Evolutionary conservation across 148 eudicot species (phyloP).

Genomic region (Rhododendron williamsianum): DNA sequence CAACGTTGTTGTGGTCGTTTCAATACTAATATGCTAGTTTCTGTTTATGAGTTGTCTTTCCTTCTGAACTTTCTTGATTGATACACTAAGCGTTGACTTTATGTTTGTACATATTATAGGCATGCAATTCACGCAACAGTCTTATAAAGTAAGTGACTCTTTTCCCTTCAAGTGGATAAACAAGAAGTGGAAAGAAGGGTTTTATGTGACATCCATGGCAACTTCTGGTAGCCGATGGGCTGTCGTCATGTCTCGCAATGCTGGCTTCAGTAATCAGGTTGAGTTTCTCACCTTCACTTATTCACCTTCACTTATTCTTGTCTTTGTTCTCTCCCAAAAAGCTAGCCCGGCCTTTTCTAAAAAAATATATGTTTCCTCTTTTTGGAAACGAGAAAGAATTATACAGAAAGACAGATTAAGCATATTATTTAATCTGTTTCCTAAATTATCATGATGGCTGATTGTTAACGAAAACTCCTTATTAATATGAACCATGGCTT

Average conservation of each 20-base stretch:
- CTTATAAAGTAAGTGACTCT: constrained; percentile 87
- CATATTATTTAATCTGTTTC: neutral
- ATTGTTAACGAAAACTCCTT: neutral
- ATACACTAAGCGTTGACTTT: neutral
- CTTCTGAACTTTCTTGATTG: neutral
- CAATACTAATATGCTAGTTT: neutral
- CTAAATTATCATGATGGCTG: neutral
- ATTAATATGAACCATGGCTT: neutral
- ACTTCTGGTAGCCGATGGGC: constrained; percentile 93
- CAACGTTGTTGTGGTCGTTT: constrained; percentile 1
- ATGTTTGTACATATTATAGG: constrained; percentile 29
- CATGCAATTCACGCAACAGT: constrained; percentile 72
- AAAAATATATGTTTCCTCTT: neutral
- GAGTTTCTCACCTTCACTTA: neutral
- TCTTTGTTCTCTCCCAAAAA: neutral
- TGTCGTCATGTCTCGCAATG: constrained; percentile 86
- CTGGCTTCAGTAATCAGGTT: constrained; percentile 88
- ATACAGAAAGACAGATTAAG: neutral
- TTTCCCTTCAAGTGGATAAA: constrained; percentile 95
- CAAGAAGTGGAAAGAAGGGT: constrained; percentile 95
- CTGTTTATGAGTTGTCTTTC: neutral
- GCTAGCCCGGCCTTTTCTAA: neutral
- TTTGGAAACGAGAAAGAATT: neutral
- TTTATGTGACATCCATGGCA: constrained; percentile 49
- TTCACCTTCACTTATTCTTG: neutral